Conservation (phyloP, 1,284 basidiomycete species). For the Pseudozyma flocculosa region DNA sequence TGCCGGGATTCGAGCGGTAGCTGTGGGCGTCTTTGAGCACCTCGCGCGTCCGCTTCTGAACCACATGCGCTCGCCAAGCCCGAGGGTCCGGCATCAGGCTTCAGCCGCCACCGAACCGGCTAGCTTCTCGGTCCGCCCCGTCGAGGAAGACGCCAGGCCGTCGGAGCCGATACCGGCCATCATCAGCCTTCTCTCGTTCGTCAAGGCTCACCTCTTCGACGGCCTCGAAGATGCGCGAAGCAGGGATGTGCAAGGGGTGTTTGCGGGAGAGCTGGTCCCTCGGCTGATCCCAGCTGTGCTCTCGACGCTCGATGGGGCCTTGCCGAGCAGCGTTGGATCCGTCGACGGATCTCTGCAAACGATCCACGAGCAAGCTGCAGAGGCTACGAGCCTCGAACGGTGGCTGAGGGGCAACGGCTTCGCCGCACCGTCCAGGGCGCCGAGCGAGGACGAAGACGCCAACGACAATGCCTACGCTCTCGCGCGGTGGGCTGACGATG, state of each 20-base stretch:
- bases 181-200: background rate
- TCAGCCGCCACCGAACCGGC: too few species aligned
- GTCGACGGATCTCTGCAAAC: background rate
- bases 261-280: background rate
- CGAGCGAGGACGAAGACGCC: background rate
- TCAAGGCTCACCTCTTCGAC: background rate
- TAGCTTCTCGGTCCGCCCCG: background rate
- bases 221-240: background rate
- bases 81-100: too few species aligned
- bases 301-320: background rate
- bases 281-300: background rate
- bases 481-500: background rate
- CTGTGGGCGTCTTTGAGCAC: background rate
- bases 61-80: too few species aligned
- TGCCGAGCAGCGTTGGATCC: background rate
- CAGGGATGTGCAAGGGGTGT: background rate
- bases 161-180: background rate
- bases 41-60: background rate
- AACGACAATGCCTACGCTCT: conserved; percentile 1
- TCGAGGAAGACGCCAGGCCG: too few species aligned
- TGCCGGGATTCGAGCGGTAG: background rate
- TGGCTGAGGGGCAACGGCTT: background rate
- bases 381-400: background rate
- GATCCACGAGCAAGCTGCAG: background rate
- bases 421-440: background rate